Conservation (phyloP, 2,329 filamentous ascomycete species). For the Macroventuria anomochaeta region DNA sequence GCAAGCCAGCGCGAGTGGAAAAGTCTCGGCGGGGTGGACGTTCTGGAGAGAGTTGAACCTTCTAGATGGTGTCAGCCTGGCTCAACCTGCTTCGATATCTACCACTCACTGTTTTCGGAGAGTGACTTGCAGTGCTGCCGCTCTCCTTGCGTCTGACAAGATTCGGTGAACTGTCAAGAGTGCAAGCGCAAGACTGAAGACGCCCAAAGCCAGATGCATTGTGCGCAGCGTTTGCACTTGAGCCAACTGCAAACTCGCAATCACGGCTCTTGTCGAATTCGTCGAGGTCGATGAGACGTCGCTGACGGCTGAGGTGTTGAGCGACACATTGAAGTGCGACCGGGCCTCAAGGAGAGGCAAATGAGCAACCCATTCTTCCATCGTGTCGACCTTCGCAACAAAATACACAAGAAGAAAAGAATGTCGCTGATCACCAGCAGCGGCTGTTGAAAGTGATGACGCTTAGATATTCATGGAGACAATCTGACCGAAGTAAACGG, state of each 20-base stretch:
- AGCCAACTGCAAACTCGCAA: conserved; percentile 45
- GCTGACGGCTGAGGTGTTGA: conserved; percentile 41
- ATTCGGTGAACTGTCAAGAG: conserved; percentile 47
- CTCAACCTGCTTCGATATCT: not conserved
- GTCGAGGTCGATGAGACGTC: conserved; percentile 40
- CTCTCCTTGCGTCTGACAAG: conserved; percentile 47
- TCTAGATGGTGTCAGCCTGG: conserved; percentile 32
- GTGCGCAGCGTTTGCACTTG: conserved; percentile 49
- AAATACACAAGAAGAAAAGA: conserved; percentile 40
- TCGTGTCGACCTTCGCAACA: conserved; percentile 40
- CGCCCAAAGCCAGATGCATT: conserved; percentile 49
- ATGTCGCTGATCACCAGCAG: conserved; percentile 51
- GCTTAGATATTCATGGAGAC: conserved; percentile 49
- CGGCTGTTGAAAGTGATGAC: conserved; percentile 42
- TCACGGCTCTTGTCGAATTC: conserved; percentile 41
- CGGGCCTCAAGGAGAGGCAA: conserved; percentile 42
- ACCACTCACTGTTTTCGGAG: conserved; percentile 42
- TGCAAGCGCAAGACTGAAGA: conserved; percentile 47
- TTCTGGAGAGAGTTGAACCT: conserved; percentile 45
- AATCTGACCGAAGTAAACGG: conserved; percentile 43
- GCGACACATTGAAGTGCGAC: conserved; percentile 49
- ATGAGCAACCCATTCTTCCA: conserved; percentile 47
- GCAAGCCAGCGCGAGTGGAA: conserved; percentile 50
- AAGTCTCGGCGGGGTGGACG: conserved; percentile 50
- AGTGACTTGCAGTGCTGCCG: conserved; percentile 40